A percentile compares a stretch with the other conserved stretches of the same genome.
Conservation (phyloP, 805 yeast species). For the Candida nanaspora region DNA sequence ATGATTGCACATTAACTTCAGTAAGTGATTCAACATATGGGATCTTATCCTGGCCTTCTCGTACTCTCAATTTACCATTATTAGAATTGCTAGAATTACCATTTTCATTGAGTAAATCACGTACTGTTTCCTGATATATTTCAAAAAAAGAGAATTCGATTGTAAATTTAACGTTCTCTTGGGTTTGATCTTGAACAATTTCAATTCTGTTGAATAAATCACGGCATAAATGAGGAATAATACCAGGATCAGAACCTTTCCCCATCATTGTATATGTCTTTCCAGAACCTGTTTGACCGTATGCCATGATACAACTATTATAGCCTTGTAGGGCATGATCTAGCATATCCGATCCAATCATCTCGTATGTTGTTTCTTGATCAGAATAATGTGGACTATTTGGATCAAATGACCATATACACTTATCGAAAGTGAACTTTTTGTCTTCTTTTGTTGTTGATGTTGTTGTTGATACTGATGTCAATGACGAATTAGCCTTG, state of each 20-base stretch:
- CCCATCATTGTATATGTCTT: constrained; percentile 80
- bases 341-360: constrained; percentile 52
- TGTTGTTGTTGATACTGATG: constrained; percentile 9
- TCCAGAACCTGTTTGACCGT: constrained; percentile 85
- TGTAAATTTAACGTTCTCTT: constrained; percentile 28
- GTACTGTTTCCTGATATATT: constrained; percentile 70
- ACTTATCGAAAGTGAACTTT: constrained; percentile 42
- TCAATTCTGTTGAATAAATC: constrained; percentile 42
- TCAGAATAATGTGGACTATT: constrained; percentile 29
- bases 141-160: constrained; percentile 60
- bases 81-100: constrained; percentile 1
- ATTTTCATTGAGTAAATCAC: constrained; percentile 43
- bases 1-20: constrained; percentile 43
- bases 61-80: constrained; percentile 35
- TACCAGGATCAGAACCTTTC: constrained; percentile 40
- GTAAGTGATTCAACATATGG: constrained; percentile 66
- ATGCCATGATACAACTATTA: constrained; percentile 31
- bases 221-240: constrained; percentile 55
- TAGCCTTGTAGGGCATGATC: constrained; percentile 59
- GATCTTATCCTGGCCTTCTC: constrained; percentile 57
- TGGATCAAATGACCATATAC: constrained; percentile 40
- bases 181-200: constrained; percentile 24
- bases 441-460: constrained; percentile 19
- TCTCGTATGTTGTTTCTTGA: constrained; percentile 44
- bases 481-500: neutral